Base-by-base conservation (phyloP, 2,329 filamentous ascomycete species). In the Didymella arachidicola region DNA sequence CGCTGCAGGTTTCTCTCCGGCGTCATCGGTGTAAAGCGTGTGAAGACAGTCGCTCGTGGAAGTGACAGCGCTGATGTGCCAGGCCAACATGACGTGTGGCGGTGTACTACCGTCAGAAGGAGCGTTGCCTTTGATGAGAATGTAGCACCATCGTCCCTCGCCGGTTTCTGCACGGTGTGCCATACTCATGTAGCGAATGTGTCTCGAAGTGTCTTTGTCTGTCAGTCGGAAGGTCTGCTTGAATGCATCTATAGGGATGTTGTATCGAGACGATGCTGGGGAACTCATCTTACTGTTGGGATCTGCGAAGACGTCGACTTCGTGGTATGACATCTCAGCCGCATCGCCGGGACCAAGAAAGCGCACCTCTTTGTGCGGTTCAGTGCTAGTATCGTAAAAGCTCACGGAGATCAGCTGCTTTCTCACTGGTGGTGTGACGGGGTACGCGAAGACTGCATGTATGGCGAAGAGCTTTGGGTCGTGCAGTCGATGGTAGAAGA, bases 251-350 rank as follows among this genome's bases (percentile, higher is more conserved):
- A 53, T 14, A 7, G 45, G 46, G 12, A 22, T 16, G 26, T 18
- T n/a, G 0, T 25, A 14, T n/a, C 45, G 48, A 8, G 25, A 26
- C 16, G 43, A 22, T 11, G 38, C 19, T 36, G 53, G 36, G 14
- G 14, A n/a, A 2, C 1, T 10, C 8, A 12, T 22, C 2, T 7
- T 26, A 8, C 32, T 25, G 8, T 42, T 45, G 8, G 41, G 27
- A 18, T 41, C 26, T 25, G 5, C 27, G 46, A 72, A 71, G 2
- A 63, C 59, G 36, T 72, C 68, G 34, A 72, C 67, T 52, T 70
- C 68, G 32, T 57, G 59, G 42, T 70, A 72, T 5, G 39, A 58
- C 3, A 69, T 46, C 16, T 58, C 49, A 3, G 46, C 60, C 0
- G 48, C 61, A 38, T 72, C 64, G 1, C 59, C 62, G 1, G 62